Conservation (phyloP, 345 rosid species). For the Arabidopsis suecica region DNA sequence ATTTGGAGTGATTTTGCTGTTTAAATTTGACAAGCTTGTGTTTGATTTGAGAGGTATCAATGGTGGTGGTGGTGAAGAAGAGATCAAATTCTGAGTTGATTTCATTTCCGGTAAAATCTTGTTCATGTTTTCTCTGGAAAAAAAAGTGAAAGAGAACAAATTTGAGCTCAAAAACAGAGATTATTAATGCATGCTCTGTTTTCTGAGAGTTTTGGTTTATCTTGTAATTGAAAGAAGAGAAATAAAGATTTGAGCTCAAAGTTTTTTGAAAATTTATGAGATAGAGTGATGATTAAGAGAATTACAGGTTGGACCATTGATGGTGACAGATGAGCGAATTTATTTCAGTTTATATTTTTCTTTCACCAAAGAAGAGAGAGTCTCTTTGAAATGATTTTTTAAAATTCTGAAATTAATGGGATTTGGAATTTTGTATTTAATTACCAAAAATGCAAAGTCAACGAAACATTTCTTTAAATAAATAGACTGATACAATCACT, state of each 20-base stretch:
- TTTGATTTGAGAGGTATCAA: slow-evolving; percentile 28
- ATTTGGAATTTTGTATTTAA: slow-evolving; percentile 32
- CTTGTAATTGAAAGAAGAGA: slow-evolving; percentile 25
- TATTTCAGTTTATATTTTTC: neutral
- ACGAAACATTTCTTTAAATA: slow-evolving; percentile 27
- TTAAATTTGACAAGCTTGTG: slow-evolving; percentile 54
- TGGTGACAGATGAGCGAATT: slow-evolving; percentile 39
- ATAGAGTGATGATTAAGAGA: slow-evolving; percentile 42
- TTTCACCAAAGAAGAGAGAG: slow-evolving; percentile 17
- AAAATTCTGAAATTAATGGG: slow-evolving; percentile 25
- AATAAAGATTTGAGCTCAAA: slow-evolving; percentile 19
- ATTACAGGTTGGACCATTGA: slow-evolving; percentile 47
- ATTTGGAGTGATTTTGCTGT: slow-evolving; percentile 70
- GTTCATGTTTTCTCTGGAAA: slow-evolving; percentile 27
- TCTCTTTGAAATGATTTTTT: slow-evolving; percentile 3
- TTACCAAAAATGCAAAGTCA: slow-evolving; percentile 32
- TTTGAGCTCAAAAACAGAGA: neutral
- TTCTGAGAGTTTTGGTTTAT: slow-evolving; percentile 1
- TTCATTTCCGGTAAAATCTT: too few relatives aligned
- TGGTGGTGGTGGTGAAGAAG: slow-evolving; percentile 23
- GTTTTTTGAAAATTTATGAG: slow-evolving; percentile 32
- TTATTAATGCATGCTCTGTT: slow-evolving; percentile 48
- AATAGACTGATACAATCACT: neutral
- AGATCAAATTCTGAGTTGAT: slow-evolving; percentile 2
- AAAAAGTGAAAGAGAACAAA: neutral